Evolutionary conservation across 2,329 filamentous ascomycete genomes (phyloP), one percentile per base, ranked within the genome.

Genomic region (Colletotrichum camelliae): DNA sequence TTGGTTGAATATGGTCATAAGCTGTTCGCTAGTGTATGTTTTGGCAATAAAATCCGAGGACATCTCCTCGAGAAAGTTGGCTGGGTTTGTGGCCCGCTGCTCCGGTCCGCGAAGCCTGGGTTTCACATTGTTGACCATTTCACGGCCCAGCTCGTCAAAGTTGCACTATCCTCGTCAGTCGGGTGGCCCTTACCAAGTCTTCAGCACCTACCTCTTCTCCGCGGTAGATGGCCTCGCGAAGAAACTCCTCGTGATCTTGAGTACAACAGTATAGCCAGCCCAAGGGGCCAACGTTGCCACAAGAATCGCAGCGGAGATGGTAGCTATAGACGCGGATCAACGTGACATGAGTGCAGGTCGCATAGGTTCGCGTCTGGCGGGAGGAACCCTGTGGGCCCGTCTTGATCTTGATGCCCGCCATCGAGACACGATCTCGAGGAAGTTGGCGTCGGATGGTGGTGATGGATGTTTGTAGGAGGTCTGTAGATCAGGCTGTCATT

Each of bases 191-290:
- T 55, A 43, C 81, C 27, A 57, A 62, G 35, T 57, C 78, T 77
- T 24, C 74, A 2, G 48, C 70, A 67, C 75, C 80, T 78, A 75
- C 81, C 77, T 70, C 79, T 52, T 67, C 69, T 84, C 84, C 29
- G 84, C 81, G 61, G 37, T 33, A 29, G 10, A 83, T 81, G 62
- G 85, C 79, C 65, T 86, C 84, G 60, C 81, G 78, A 27, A 78
- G 81, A 74, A 81, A 76, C 27, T 80, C 81, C 35, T 90, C 87
- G 13, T 85, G 86, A 79, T 96, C 94, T 81, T 94, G 91, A 15
- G 88, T 90, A 83, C 95, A 97, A 75, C 89, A 87, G 82, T 95
- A 97, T 27, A 97, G 85, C 91, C 93, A 97, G 31, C 94, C 94
- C 69, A 93, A 87, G 18, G 87, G 84, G 1, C 93, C 90, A 2